Evolutionary conservation across 2,329 filamentous ascomycete species (phyloP), one percentile per base, ranked within the genome.

Genomic region (Colletotrichum spinosum): DNA sequence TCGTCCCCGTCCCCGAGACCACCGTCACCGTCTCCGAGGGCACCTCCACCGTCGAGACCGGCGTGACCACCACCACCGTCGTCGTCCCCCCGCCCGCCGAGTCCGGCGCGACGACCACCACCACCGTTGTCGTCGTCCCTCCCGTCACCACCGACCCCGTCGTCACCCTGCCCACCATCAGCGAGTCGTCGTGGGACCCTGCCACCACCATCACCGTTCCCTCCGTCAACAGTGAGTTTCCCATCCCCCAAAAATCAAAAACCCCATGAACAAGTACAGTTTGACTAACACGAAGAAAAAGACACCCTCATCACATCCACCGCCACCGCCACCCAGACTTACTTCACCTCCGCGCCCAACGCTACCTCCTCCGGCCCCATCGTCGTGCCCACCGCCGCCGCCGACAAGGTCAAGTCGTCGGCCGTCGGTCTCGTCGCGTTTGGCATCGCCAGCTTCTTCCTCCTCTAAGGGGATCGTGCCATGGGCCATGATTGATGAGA

Each of bases 371-470:
- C 72, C 25, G 68, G 64, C n/a, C 59, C 72, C 46, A 64, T 73
- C 34, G 70, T 71, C 42, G 72, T 74, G 15, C 74, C 75, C 11
- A 76, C 74, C 15, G 76, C 75, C 38, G 75, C 75, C 13, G 69
- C 65, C 55, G 62, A 65, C 54, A 65, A 51, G 60, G 49, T 67
- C 74, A 71, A 77, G 66, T 69, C 70, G 50, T 78, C 76, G 53
- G 73, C 76, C 67, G 72, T 68, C 46, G 76, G 76, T 39, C 69
- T 78, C n/a, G 58, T 79, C 60, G 76, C 74, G 41, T 78, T 78
- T 65, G 75, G 75, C 67, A 75, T 77, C 69, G 73, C 78, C 71
- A 73, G 76, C 15, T 68, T 79, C 53, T 72, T 77, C 68, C 71
- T 78, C 69, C 52, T 78, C 60, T 78, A 72, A 68, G 6, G 5